Conservation (phyloP, 306 rosid genomes). For the Vigna trinervia region DNA sequence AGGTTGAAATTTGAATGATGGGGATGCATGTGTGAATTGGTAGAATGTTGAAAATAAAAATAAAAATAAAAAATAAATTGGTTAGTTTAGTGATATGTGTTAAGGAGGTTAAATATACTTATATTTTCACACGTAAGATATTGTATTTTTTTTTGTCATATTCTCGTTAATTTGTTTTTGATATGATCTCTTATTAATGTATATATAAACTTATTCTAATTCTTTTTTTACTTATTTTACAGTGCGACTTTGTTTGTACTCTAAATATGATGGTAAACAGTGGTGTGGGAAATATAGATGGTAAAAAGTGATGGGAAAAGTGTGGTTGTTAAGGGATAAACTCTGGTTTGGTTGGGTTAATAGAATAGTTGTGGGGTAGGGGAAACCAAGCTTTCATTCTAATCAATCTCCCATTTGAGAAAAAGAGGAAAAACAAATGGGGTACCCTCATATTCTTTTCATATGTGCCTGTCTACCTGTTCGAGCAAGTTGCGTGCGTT, state of each 20-base stretch:
- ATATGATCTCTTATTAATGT: too few species aligned
- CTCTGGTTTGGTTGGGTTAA: slow-evolving; percentile 10
- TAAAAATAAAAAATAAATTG: too few species aligned
- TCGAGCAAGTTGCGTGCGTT: not conserved
- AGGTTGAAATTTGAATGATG: slow-evolving; percentile 42
- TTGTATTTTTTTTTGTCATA: too few species aligned
- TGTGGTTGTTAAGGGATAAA: not conserved
- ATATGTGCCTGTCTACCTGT: slow-evolving; percentile 24
- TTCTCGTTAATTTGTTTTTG: too few species aligned
- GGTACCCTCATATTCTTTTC: slow-evolving; percentile 43
- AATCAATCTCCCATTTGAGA: slow-evolving; percentile 1
- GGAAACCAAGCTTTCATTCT: not conserved
- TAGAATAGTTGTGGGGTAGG: slow-evolving; percentile 31
- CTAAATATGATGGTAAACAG: not conserved
- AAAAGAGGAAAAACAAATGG: slow-evolving; percentile 8
- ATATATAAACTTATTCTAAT: too few species aligned
- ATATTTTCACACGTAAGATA: too few species aligned
- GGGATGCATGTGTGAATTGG: slow-evolving; percentile 48
- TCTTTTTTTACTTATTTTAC: too few species aligned
- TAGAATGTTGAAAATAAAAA: slow-evolving; percentile 24
- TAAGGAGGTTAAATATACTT: too few species aligned
- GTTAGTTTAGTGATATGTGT: too few species aligned
- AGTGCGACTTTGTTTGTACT: too few species aligned
- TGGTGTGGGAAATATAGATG: too few species aligned
- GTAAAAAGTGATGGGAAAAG: slow-evolving; percentile 41